Conservation (phyloP, 352 stramenopile genomes). For the Phytophthora citrophthora region DNA sequence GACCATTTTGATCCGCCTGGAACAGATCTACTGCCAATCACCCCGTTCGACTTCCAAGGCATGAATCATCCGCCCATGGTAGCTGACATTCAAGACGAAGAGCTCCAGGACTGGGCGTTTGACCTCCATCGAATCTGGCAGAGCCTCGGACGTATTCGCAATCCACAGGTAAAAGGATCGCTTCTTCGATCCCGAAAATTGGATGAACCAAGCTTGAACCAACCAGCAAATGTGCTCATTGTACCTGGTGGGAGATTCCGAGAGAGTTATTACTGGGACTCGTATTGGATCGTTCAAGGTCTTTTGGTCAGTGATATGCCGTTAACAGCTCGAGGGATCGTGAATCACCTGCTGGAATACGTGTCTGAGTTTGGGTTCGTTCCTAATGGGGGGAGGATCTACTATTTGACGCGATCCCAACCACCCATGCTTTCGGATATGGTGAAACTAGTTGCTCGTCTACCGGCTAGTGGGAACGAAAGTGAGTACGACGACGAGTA, state of each 20-base stretch:
- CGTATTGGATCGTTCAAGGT: constrained; percentile 92
- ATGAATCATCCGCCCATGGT: constrained; percentile 59
- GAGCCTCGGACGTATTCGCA: constrained; percentile 65
- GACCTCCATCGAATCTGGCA: constrained; percentile 80
- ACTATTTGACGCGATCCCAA: constrained; percentile 92
- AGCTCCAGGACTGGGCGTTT: constrained; percentile 70
- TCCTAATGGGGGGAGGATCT: constrained; percentile 90
- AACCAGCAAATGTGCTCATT: constrained; percentile 73
- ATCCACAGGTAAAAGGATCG: constrained; percentile 58
- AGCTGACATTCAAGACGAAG: constrained; percentile 50
- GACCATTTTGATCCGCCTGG: constrained; percentile 85
- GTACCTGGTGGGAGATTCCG: constrained; percentile 91
- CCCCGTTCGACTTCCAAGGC: constrained; percentile 73
- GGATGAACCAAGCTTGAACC: constrained; percentile 36
- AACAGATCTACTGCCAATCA: constrained; percentile 74
- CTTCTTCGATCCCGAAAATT: constrained; percentile 55
- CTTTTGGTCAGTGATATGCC: constrained; percentile 86
- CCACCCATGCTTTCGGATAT: constrained; percentile 91
- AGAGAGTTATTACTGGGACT: constrained; percentile 95
- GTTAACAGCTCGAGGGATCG: constrained; percentile 75
- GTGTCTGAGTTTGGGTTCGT: constrained; percentile 88
- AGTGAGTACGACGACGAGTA: constrained; percentile 63
- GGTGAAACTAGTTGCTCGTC: constrained; percentile 64
- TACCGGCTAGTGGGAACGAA: constrained; percentile 40
- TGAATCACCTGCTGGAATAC: constrained; percentile 90